Evolutionary conservation across 1,139 yeast genomes (phyloP).

Genomic region (Blastobotrys persicus): DNA sequence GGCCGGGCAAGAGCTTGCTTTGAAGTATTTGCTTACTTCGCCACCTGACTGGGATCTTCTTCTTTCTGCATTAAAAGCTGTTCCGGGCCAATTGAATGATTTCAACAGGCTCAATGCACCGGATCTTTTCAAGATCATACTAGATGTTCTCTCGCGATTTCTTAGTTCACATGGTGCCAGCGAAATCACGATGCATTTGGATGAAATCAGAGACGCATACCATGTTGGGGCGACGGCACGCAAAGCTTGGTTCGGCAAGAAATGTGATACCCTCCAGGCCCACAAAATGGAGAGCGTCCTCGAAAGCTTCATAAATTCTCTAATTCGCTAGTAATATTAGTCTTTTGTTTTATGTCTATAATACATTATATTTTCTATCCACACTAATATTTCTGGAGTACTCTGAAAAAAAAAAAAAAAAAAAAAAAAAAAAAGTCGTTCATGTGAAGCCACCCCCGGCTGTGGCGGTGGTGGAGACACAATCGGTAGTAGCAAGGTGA

Average conservation of each 20-base stretch:
- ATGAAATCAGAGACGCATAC: not conserved
- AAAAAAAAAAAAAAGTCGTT: too few relatives aligned
- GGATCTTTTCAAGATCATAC: constrained; percentile 1
- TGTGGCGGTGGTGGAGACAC: too few relatives aligned
- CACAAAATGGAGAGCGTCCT: not conserved
- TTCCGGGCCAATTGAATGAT: not conserved
- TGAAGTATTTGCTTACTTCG: not conserved
- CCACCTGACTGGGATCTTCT: not conserved
- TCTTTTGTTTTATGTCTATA: too few relatives aligned
- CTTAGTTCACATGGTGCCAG: constrained; percentile 1
- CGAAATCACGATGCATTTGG: not conserved
- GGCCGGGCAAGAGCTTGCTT: not conserved
- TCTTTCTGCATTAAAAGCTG: not conserved
- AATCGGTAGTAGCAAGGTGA: too few relatives aligned
- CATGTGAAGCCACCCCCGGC: too few relatives aligned
- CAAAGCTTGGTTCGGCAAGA: not conserved
- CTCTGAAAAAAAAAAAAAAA: too few relatives aligned
- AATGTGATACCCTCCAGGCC: not conserved
- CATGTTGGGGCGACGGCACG: not conserved
- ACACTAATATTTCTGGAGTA: too few relatives aligned
- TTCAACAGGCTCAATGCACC: not conserved
- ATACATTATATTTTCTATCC: too few relatives aligned
- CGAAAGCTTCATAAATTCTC: not conserved
- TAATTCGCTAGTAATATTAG: not conserved
- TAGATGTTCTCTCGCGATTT: constrained; percentile 4